These are phyloP conservation scores for Anisodus acutangulus DNA, from an alignment of 257 asterid genomes.

Conservation along the genomic window DNA sequence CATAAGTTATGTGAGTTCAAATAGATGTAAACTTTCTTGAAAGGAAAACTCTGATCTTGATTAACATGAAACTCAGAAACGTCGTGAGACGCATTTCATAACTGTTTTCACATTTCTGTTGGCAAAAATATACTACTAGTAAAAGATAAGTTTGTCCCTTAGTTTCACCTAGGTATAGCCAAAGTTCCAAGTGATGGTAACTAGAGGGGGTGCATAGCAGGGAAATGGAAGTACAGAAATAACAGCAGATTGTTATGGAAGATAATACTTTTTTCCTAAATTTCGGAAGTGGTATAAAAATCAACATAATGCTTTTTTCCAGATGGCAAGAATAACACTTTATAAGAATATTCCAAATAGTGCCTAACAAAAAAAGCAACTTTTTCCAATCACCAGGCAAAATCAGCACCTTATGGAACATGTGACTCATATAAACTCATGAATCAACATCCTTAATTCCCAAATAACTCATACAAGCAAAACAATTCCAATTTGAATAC, in stretches of 20 bases:
- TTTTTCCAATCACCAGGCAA: neutral
- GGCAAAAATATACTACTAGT: neutral
- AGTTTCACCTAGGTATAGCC: neutral
- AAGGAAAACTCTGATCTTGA: slow-evolving; percentile 3
- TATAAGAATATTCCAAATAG: neutral
- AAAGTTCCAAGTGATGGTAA: neutral
- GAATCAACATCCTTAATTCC: neutral
- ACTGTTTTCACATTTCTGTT: neutral
- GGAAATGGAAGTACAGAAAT: neutral
- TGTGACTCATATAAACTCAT: slow-evolving; percentile 21
- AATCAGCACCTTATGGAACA: slow-evolving; percentile 21
- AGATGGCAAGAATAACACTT: neutral
- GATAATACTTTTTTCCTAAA: neutral
- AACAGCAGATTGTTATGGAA: neutral
- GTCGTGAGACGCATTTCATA: neutral
- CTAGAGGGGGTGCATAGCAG: neutral
- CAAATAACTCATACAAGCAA: neutral
- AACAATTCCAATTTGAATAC: neutral
- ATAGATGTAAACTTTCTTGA: neutral
- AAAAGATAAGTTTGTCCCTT: neutral
- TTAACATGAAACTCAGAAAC: neutral
- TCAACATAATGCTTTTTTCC: neutral
- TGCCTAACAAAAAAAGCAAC: slow-evolving; percentile 18
- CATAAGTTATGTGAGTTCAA: neutral
- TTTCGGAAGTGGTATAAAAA: neutral